Evolutionary conservation across 1,284 basidiomycete species (phyloP).

Genomic region (Dichomitus squalens): DNA sequence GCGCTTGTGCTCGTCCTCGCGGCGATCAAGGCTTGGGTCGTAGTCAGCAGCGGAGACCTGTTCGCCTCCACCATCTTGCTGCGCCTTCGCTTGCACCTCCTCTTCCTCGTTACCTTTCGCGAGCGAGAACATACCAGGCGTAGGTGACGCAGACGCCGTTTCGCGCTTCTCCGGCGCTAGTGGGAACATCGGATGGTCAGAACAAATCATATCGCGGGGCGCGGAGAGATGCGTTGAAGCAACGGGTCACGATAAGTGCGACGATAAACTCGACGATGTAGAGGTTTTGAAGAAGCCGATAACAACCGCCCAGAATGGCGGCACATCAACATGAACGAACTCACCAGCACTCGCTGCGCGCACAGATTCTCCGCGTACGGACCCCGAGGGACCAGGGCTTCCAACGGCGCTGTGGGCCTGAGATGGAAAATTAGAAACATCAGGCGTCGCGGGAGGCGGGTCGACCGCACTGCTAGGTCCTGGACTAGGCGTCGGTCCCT

Average conservation of each 20-base stretch:
- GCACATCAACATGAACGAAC: background rate
- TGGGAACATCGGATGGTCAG: background rate
- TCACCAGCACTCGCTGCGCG: slow-evolving; percentile 17
- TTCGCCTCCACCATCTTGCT: slow-evolving; percentile 52
- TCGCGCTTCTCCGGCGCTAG: slow-evolving; percentile 45
- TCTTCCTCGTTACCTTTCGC: slow-evolving; percentile 62
- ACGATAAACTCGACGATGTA: too few relatives aligned
- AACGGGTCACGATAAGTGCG: too few relatives aligned
- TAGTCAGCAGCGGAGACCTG: slow-evolving; percentile 92
- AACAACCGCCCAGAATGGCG: background rate
- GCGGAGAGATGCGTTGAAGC: too few relatives aligned
- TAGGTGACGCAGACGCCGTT: slow-evolving; percentile 57
- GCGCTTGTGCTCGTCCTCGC: slow-evolving; percentile 78
- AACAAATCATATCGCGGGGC: too few relatives aligned
- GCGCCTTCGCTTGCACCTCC: slow-evolving; percentile 40
- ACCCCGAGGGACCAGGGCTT: slow-evolving; percentile 31
- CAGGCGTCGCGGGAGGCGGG: slow-evolving; percentile 59
- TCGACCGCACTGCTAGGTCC: slow-evolving; percentile 73
- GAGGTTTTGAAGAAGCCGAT: too few relatives aligned
- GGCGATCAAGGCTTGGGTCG: slow-evolving; percentile 83
- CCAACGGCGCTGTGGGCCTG: slow-evolving; percentile 51
- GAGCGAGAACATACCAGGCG: slow-evolving; percentile 57
- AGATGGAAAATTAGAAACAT: slow-evolving; percentile 63
- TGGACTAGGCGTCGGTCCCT: slow-evolving; percentile 52
- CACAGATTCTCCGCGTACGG: slow-evolving; percentile 2